Percentiles rank a stretch among this genome's conserved stretches.
Evolutionary conservation across 2,329 filamentous ascomycete species (phyloP).

Genomic region (Colletotrichum trifolii): DNA sequence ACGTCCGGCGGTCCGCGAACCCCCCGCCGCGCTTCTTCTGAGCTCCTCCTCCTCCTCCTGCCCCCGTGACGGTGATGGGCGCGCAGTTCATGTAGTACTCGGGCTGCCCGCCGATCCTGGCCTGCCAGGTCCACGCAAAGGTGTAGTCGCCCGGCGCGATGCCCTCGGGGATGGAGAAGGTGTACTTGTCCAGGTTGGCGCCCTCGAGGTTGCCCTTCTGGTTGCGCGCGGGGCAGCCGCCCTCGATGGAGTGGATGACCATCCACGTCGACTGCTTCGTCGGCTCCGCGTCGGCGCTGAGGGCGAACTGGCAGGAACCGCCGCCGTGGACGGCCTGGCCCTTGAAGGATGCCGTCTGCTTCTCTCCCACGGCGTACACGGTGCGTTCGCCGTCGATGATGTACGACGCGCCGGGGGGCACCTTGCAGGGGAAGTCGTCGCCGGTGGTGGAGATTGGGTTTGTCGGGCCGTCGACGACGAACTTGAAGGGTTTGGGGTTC

Average conservation of each 20-base stretch:
- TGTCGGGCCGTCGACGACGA: slow-evolving; percentile 23
- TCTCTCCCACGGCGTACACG: slow-evolving; percentile 21
- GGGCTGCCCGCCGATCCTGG: slow-evolving; percentile 15
- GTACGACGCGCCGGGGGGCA: slow-evolving; percentile 13
- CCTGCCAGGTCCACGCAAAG: slow-evolving; percentile 34
- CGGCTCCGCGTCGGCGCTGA: slow-evolving; percentile 15
- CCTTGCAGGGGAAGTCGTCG: slow-evolving; percentile 30
- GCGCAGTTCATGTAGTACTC: slow-evolving; percentile 36
- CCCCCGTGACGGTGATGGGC: slow-evolving; percentile 22
- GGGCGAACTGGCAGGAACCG: slow-evolving; percentile 29
- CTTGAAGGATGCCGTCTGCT: slow-evolving; percentile 23
- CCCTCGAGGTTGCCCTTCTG: slow-evolving; percentile 33
- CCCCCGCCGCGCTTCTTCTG: slow-evolving; percentile 11
- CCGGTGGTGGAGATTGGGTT: slow-evolving; percentile 26
- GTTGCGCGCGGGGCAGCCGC: slow-evolving; percentile 28
- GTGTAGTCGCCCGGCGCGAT: slow-evolving; percentile 29
- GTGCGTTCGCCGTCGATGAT: slow-evolving; percentile 25
- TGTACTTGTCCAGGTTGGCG: slow-evolving; percentile 24
- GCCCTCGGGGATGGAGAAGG: slow-evolving; percentile 21
- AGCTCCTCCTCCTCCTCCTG: too few relatives aligned
- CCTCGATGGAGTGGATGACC: slow-evolving; percentile 33
- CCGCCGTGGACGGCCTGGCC: slow-evolving; percentile 32
- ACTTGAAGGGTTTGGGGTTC: slow-evolving; percentile 31
- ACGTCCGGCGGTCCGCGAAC: neutral
- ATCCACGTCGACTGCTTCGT: slow-evolving; percentile 29